Conservation (phyloP, 108 stramenopile species). For the Nitzschia sp. region DNA sequence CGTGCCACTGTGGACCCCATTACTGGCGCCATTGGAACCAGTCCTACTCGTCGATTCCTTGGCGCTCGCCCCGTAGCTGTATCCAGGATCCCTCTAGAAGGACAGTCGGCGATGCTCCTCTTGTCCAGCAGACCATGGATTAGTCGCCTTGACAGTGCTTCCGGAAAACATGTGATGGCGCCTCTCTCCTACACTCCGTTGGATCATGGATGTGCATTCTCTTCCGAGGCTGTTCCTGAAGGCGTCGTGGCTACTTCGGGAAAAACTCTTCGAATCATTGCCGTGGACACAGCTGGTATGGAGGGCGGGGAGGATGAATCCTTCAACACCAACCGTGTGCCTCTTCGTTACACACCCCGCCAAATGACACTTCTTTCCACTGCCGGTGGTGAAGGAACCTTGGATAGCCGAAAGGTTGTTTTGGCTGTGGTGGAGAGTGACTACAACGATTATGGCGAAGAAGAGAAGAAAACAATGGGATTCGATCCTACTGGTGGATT, state of each 20-base stretch:
- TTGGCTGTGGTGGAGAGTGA: conserved; percentile 95
- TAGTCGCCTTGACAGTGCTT: conserved; percentile 52
- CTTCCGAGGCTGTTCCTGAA: conserved; percentile 86
- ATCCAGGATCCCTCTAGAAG: conserved; percentile 76
- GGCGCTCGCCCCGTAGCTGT: conserved; percentile 90
- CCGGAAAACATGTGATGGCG: conserved; percentile 77
- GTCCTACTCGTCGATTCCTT: conserved; percentile 88
- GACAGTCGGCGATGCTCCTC: conserved; percentile 71
- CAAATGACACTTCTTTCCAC: conserved; percentile 80
- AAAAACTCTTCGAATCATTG: conserved; percentile 86
- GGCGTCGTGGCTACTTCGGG: conserved; percentile 96
- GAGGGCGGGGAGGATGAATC: conserved; percentile 78
- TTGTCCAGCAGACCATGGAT: conserved; percentile 95
- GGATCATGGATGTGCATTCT: conserved; percentile 90
- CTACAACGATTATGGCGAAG: conserved; percentile 85
- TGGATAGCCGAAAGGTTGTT: conserved; percentile 51
- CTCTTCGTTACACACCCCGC: conserved; percentile 93
- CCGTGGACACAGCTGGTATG: conserved; percentile 70
- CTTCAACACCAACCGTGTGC: conserved; percentile 87
- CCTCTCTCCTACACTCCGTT: conserved; percentile 93
- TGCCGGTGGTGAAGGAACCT: conserved; percentile 12
- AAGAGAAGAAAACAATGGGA: conserved; percentile 75
- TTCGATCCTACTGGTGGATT: conserved; percentile 64
- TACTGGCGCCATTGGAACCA: conserved; percentile 86
- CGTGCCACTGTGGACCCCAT: conserved; percentile 82